A percentile compares a stretch with the other conserved stretches of the same genome.
Evolutionary conservation across 2,329 filamentous ascomycete species (phyloP).

Genomic region (Lanzia echinophila): DNA sequence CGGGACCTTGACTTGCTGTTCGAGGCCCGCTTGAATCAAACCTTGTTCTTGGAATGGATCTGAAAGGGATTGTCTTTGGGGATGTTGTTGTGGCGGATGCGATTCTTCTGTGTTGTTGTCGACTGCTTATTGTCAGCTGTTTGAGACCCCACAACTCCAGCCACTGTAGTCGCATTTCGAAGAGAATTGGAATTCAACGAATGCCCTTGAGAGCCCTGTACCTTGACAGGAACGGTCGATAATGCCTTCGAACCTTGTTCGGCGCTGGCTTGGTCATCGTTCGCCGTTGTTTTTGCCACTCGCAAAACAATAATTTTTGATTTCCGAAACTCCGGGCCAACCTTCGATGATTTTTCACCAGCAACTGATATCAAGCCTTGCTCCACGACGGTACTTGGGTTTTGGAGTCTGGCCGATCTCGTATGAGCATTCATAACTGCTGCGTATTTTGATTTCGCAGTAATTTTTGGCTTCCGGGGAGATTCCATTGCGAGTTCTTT

Average conservation of each 20-base stretch:
- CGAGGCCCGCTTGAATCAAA: too few species aligned
- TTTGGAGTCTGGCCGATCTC: background rate
- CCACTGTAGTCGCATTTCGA: background rate
- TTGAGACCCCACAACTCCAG: background rate
- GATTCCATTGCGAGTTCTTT: background rate
- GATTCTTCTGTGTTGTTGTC: background rate
- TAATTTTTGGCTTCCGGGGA: background rate
- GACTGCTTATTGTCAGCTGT: slow-evolving; percentile 1
- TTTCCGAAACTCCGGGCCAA: background rate
- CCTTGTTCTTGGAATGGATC: background rate
- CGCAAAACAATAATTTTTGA: background rate
- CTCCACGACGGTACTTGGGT: background rate
- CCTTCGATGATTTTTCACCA: background rate
- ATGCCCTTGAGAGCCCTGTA: background rate
- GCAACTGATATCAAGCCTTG: background rate
- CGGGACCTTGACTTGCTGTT: background rate
- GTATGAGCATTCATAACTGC: background rate
- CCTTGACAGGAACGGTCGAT: slow-evolving; percentile 1
- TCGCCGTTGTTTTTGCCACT: background rate
- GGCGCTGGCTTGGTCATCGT: background rate
- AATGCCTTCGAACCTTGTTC: background rate
- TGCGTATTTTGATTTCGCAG: background rate
- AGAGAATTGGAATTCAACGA: background rate
- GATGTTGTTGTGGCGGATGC: background rate
- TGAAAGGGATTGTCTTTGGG: background rate